A percentile compares a stretch with the other conserved stretches of the same genome.
Conservation (phyloP, 768 basidiomycete genomes). For the Polyporus arcularius region DNA sequence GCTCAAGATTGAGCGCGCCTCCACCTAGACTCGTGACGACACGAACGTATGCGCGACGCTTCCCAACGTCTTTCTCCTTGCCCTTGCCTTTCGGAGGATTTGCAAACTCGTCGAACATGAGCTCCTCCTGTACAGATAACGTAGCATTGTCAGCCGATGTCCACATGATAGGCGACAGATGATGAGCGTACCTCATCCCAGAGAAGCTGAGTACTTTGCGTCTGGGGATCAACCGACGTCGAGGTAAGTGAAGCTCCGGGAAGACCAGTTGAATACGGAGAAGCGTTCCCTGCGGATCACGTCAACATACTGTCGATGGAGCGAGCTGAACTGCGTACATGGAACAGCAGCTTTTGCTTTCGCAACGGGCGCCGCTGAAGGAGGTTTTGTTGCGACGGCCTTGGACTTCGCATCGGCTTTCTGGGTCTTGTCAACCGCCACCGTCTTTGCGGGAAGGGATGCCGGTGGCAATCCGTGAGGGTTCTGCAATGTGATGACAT, state of each 20-base stretch:
- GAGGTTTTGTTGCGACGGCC: constrained; percentile 32
- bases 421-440: constrained; percentile 25
- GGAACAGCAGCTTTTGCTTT: constrained; percentile 62
- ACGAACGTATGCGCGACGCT: constrained; percentile 92
- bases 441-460: constrained; percentile 41
- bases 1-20: constrained; percentile 78
- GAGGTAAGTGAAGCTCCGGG: constrained; percentile 94
- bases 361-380: constrained; percentile 36
- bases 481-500: constrained; percentile 94
- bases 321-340: constrained; percentile 43
- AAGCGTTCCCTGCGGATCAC: constrained; percentile 69
- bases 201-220: constrained; percentile 73
- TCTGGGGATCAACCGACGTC: constrained; percentile 82
- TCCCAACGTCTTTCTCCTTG: constrained; percentile 92
- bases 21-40: constrained; percentile 91
- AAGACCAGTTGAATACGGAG: constrained; percentile 88
- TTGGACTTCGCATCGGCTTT: constrained; percentile 32
- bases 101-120: constrained; percentile 95
- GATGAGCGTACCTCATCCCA: constrained; percentile 80
- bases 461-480: constrained; percentile 74
- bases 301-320: background rate
- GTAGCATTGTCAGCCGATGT: background rate
- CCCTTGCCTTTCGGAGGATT: constrained; percentile 80
- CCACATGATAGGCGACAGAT: background rate
- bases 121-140: constrained; percentile 66